Evolutionary conservation across 2,329 filamentous ascomycete species (phyloP).

Genomic region (Aurifilum marmelostoma): DNA sequence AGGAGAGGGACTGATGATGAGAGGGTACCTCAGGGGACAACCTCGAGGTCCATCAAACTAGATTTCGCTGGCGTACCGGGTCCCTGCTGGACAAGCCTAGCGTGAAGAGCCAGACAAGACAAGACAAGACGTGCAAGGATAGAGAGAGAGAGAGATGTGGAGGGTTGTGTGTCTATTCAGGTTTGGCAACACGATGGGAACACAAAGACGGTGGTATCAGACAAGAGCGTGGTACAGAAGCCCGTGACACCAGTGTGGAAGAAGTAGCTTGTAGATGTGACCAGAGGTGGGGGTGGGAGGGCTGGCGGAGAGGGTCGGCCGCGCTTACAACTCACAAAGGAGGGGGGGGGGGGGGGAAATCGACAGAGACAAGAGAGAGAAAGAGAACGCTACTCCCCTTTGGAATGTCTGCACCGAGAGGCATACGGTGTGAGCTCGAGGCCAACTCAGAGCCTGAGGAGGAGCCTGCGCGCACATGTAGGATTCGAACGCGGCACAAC

Average conservation of each 20-base stretch:
- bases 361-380: neutral
- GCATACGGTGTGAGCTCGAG: constrained; percentile 10
- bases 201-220: constrained; percentile 2
- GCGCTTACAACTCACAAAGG: constrained; percentile 21
- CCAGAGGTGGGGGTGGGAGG: constrained; percentile 21
- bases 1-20: neutral
- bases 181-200: constrained; percentile 1
- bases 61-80: constrained; percentile 13
- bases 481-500: neutral
- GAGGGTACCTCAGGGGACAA: constrained; percentile 14
- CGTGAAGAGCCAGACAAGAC: neutral
- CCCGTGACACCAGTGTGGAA: constrained; percentile 6
- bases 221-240: constrained; percentile 11
- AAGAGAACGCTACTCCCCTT: constrained; percentile 23
- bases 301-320: constrained; percentile 22
- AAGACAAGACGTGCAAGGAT: constrained; percentile 12
- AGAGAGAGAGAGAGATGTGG: neutral
- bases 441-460: neutral
- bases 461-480: neutral
- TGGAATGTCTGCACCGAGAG: constrained; percentile 25
- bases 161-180: neutral
- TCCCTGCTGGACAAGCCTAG: constrained; percentile 17
- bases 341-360: constrained; percentile 3
- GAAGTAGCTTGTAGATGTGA: neutral
- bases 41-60: constrained; percentile 18